These are phyloP conservation scores for Stachybotrys chlorohalonatus DNA, from an alignment of 2,329 filamentous ascomycete genomes.

Conservation along the genomic window DNA sequence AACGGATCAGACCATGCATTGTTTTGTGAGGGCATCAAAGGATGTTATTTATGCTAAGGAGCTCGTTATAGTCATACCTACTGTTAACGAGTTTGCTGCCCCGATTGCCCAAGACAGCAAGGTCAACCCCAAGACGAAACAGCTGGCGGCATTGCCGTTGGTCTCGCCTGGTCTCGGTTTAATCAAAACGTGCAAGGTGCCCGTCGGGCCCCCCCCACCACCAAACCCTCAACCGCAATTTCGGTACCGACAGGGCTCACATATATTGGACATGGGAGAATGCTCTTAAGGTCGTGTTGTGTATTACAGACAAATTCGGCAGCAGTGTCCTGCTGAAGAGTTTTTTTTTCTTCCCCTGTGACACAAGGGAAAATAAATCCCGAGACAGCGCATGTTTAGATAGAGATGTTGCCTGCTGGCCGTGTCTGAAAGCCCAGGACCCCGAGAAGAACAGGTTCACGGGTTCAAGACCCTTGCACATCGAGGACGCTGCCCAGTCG, in stretches of 20 bases:
- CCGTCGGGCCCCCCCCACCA: background rate
- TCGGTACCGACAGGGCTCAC: background rate
- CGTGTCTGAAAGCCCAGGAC: background rate
- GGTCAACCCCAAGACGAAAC: too few species aligned
- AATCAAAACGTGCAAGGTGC: background rate
- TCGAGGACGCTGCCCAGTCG: background rate
- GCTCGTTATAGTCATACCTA: too few species aligned
- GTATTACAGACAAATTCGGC: background rate
- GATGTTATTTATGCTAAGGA: too few species aligned
- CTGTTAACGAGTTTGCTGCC: too few species aligned
- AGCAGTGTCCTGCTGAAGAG: background rate
- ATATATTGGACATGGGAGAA: background rate
- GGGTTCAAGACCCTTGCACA: background rate
- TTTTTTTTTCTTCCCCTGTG: background rate
- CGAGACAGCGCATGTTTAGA: background rate
- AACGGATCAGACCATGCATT: too few species aligned
- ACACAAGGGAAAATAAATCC: background rate
- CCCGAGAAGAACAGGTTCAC: background rate
- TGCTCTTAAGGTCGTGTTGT: background rate
- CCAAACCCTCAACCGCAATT: background rate
- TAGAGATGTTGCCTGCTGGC: background rate
- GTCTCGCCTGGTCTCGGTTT: background rate
- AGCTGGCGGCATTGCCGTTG: too few species aligned
- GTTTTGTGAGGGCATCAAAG: too few species aligned
- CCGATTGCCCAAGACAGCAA: background rate